A percentile compares a stretch with the other conserved stretches of the same genome.
phyloP scores from a whole-genome alignment of 1,139 yeast species.

The Zygotorulaspora mrakii region DNA sequence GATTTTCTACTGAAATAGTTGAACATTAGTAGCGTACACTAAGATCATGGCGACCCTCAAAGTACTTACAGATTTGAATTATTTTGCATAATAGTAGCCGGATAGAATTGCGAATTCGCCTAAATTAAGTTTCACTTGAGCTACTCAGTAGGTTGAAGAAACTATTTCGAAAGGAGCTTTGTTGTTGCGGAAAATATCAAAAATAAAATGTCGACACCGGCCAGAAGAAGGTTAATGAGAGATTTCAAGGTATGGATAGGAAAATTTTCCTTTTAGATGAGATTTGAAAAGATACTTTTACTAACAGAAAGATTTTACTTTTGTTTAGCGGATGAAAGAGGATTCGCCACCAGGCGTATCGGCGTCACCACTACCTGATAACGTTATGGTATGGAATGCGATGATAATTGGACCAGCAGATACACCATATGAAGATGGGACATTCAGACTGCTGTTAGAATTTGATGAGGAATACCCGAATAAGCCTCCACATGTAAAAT shows the following conservation, averaged over 20 bases:
- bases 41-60: conserved; percentile 6
- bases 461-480: conserved; percentile 98
- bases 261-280: not conserved
- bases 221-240: conserved; percentile 96
- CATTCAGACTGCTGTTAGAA: conserved; percentile 78
- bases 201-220: conserved; percentile 83
- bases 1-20: not conserved
- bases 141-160: too few species aligned
- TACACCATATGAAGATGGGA: conserved; percentile 97
- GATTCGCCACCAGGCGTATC: conserved; percentile 98
- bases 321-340: conserved; percentile 77
- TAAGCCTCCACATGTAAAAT: conserved; percentile 91
- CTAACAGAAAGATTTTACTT: conserved; percentile 5
- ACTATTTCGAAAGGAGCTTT: too few species aligned
- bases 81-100: too few species aligned
- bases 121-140: too few species aligned
- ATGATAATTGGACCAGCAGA: conserved; percentile 97
- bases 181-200: too few species aligned
- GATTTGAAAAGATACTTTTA: not conserved
- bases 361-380: conserved; percentile 94
- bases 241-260: conserved; percentile 71
- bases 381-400: conserved; percentile 98
- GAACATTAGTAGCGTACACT: not conserved
- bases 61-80: not conserved
- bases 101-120: too few species aligned